phyloP scores from a whole-genome alignment of 257 asterid species.

The Solanum paucissectum region DNA sequence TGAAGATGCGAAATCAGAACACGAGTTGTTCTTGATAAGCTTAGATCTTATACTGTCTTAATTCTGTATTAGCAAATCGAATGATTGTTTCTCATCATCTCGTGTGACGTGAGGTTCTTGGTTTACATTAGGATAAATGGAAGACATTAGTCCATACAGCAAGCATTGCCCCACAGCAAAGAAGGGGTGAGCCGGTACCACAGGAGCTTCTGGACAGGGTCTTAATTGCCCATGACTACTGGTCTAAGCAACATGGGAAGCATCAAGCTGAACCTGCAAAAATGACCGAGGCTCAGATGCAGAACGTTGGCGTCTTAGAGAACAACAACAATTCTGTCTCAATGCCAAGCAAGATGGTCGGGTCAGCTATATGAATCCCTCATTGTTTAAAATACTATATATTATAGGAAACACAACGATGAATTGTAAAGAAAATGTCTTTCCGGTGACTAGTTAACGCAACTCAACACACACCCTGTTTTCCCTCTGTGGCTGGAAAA shows the following conservation, averaged over 20 bases:
- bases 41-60: not conserved
- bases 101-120: not conserved
- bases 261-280: conserved; percentile 23
- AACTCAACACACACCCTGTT: conserved; percentile 11
- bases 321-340: not conserved
- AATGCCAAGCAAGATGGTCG: not conserved
- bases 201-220: conserved; percentile 81
- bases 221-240: conserved; percentile 53
- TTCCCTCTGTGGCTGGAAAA: conserved; percentile 10
- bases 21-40: conserved; percentile 11
- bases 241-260: conserved; percentile 63
- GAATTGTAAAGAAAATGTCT: conserved; percentile 27
- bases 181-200: conserved; percentile 90
- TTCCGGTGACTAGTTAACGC: not conserved
- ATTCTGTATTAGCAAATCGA: not conserved
- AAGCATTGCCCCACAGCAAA: conserved; percentile 84
- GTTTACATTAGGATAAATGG: conserved; percentile 70
- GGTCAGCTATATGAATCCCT: not conserved
- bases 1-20: conserved; percentile 8
- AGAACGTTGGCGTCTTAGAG: conserved; percentile 16
- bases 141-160: conserved; percentile 89
- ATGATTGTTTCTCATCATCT: not conserved
- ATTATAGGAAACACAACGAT: conserved; percentile 15
- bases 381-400: conserved; percentile 18
- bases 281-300: conserved; percentile 8